These are phyloP conservation scores for Boletus speciosus DNA, from an alignment of 768 basidiomycete genomes.

Conservation along the genomic window DNA sequence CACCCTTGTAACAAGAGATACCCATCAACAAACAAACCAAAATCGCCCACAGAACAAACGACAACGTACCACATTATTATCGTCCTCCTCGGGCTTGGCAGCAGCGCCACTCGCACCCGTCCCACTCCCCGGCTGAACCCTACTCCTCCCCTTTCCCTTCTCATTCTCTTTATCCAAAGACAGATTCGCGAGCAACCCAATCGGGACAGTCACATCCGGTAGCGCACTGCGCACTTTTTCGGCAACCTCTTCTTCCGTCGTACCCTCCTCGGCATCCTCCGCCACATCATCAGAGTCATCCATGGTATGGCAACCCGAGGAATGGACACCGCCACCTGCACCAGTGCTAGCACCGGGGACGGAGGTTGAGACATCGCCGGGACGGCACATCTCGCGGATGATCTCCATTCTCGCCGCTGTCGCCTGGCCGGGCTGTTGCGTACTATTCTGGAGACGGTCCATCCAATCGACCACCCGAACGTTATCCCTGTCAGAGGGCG, in stretches of 20 bases:
- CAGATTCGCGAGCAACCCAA: slow-evolving; percentile 72
- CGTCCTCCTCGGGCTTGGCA: slow-evolving; percentile 44
- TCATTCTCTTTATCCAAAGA: slow-evolving; percentile 55
- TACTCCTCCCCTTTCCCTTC: slow-evolving; percentile 40
- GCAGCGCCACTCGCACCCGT: slow-evolving; percentile 2
- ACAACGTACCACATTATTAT: slow-evolving; percentile 57
- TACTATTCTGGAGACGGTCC: slow-evolving; percentile 61
- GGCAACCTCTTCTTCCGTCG: slow-evolving; percentile 37
- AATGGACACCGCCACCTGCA: background rate
- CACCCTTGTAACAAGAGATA: slow-evolving; percentile 46
- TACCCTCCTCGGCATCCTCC: slow-evolving; percentile 29
- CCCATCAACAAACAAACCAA: slow-evolving; percentile 2
- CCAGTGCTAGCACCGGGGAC: background rate
- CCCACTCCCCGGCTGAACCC: slow-evolving; percentile 28
- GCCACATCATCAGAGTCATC: slow-evolving; percentile 41
- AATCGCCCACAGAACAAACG: background rate
- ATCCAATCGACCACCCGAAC: slow-evolving; percentile 71
- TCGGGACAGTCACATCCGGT: slow-evolving; percentile 69
- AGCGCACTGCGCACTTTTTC: slow-evolving; percentile 50
- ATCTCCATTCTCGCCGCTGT: slow-evolving; percentile 28
- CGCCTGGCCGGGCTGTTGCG: slow-evolving; percentile 46
- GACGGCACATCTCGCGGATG: slow-evolving; percentile 31
- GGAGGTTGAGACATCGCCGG: slow-evolving; percentile 12
- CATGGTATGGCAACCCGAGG: background rate
- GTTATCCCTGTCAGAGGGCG: slow-evolving; percentile 69